Percentiles rank a stretch among this genome's conserved stretches.
Evolutionary conservation across 1,284 basidiomycete species (phyloP).

Genomic region (Apiotrichum domesticum): DNA sequence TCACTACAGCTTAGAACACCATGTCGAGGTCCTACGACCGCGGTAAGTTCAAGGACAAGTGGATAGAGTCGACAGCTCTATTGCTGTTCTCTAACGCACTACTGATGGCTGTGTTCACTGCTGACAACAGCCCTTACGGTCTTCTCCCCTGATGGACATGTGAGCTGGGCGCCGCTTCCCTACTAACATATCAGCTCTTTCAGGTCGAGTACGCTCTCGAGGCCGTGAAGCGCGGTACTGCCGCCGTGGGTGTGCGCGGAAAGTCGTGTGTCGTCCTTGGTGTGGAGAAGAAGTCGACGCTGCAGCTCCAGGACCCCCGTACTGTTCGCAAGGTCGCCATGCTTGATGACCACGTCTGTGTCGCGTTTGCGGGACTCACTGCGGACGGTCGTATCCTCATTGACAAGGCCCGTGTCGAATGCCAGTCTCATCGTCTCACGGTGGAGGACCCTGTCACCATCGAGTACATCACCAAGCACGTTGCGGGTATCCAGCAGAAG

Average conservation of each 20-base stretch:
- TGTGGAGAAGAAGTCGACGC: constrained; percentile 96
- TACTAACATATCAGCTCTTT: constrained; percentile 35
- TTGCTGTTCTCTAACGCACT: background rate
- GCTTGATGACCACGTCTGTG: constrained; percentile 95
- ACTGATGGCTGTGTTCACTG: background rate
- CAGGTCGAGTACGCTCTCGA: constrained; percentile 94
- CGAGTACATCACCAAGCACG: constrained; percentile 96
- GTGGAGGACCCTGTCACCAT: constrained; percentile 98
- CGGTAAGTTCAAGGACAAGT: constrained; percentile 31
- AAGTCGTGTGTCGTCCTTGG: constrained; percentile 92
- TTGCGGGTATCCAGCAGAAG: constrained; percentile 96
- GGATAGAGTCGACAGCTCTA: too few species aligned
- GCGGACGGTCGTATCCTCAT: constrained; percentile 97
- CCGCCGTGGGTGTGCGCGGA: constrained; percentile 93
- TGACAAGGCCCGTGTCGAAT: constrained; percentile 96
- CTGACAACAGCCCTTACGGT: constrained; percentile 62
- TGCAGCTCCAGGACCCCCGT: constrained; percentile 95
- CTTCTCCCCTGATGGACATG: constrained; percentile 87
- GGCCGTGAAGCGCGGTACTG: constrained; percentile 94
- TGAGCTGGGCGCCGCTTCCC: constrained; percentile 42
- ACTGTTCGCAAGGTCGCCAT: constrained; percentile 98
- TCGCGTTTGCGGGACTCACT: constrained; percentile 95
- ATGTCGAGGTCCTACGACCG: constrained; percentile 50
- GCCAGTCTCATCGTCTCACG: constrained; percentile 93
- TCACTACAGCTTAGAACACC: constrained; percentile 1